Evolutionary conservation across 805 yeast species (phyloP).

Genomic region (Wickerhamomyces bisporus): DNA sequence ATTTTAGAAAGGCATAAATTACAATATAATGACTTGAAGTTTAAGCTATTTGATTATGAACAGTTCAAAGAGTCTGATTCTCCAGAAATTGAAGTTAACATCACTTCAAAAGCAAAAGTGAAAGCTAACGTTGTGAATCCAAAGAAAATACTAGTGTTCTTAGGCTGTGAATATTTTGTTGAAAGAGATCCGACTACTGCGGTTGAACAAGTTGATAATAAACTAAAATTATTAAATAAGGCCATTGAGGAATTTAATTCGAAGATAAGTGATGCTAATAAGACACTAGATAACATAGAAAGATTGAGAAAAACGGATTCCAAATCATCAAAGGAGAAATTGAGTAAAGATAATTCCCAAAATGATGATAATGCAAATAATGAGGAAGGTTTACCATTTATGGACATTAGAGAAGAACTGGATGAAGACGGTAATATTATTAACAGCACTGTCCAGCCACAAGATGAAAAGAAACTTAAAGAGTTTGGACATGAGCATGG

Average conservation of each 20-base stretch:
- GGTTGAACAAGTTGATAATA: conserved; percentile 21
- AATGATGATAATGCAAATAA: conserved; percentile 11
- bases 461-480: conserved; percentile 22
- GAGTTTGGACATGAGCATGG: conserved; percentile 19
- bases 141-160: conserved; percentile 23
- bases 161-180: conserved; percentile 39
- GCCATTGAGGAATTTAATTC: conserved; percentile 36
- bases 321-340: neutral
- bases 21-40: conserved; percentile 18
- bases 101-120: conserved; percentile 18
- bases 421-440: conserved; percentile 80
- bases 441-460: conserved; percentile 37
- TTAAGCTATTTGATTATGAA: conserved; percentile 15
- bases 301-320: conserved; percentile 15
- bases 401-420: conserved; percentile 80
- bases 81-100: conserved; percentile 12
- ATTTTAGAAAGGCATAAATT: conserved; percentile 13
- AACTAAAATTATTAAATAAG: conserved; percentile 26
- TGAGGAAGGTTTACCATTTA: conserved; percentile 54
- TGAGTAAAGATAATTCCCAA: conserved; percentile 1
- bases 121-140: conserved; percentile 19
- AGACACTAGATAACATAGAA: conserved; percentile 26
- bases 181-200: conserved; percentile 30
- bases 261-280: conserved; percentile 36
- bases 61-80: conserved; percentile 6